Base-by-base conservation (phyloP, 1,284 basidiomycete species). In the Cerrena zonata region DNA sequence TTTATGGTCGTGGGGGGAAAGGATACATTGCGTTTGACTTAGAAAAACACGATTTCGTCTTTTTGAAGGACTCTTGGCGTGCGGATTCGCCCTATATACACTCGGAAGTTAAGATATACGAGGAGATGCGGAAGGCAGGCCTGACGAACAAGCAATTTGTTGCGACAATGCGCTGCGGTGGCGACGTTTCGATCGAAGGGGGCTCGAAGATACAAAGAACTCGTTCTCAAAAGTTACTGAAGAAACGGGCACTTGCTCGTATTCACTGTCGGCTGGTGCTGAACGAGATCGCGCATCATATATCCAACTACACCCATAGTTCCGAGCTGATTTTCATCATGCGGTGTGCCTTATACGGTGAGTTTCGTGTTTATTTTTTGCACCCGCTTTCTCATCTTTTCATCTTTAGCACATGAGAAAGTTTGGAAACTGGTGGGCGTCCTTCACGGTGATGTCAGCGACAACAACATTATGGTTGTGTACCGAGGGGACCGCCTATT, bases 1-100 rank as follows among this genome's bases (percentile, higher is more conserved):
- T 46, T 1, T 45, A 24, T 10, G 53, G 53, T 3, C 53, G 51
- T n/a, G 27, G 25, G 2, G 52, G 47, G 12, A 51, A 43, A 19
- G 47, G 47, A 1, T 55, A 38, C 43, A 47, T 52, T n/a, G 53
- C 53, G 12, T 52, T 38, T 27, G 50, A 53, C 22, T 19, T 51
- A 7, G 27, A 45, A 4, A 19, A 5, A 13, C 19, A 40, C 15
- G 19, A 2, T 11, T 23, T 54, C 13, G 37, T 43, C 10, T 54
- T 49, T 39, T 11, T 56, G 22, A 56, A 54, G 47, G 55, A 56
- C 36, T 34, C n/a, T 13, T 56, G 55, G 55, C 21, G 47, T 2
- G 15, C 23, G 5, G 48, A 34, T 19, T 44, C 42, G 4, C 2
- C 12, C 1, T 19, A 19, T 4, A 25, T 40, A 12, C 34, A 47